phyloP scores from a whole-genome alignment of 2,329 filamentous ascomycete species.

The Pestalotiopsis sp. region DNA sequence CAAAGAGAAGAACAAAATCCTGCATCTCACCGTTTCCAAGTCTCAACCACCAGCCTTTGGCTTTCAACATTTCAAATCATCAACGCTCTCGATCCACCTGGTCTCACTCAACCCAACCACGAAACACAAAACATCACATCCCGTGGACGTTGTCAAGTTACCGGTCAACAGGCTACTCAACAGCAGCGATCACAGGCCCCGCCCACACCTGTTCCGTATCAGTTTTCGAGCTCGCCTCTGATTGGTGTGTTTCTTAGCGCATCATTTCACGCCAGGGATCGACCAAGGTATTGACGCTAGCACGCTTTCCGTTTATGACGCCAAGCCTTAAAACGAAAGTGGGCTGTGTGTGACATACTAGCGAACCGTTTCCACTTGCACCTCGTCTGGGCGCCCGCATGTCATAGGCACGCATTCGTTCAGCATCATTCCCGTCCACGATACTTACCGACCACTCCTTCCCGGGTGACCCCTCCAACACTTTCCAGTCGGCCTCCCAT shows the following conservation, averaged over 20 bases:
- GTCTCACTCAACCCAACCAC: neutral
- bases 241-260: neutral
- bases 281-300: neutral
- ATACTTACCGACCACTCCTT: neutral
- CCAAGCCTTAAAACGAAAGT: constrained; percentile 6
- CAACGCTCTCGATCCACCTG: too few relatives aligned
- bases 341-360: constrained; percentile 4
- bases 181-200: neutral
- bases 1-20: neutral
- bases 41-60: neutral
- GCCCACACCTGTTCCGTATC: constrained; percentile 10
- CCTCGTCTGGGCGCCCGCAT: constrained; percentile 8
- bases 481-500: constrained; percentile 5
- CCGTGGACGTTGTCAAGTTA: neutral
- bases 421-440: neutral
- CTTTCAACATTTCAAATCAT: neutral
- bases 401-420: constrained; percentile 3
- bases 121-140: neutral
- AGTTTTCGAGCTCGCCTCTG: neutral
- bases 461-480: constrained; percentile 3
- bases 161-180: neutral
- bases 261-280: constrained; percentile 3
- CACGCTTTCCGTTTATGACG: constrained; percentile 12
- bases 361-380: constrained; percentile 12
- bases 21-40: neutral